phyloP scores from a whole-genome alignment of 495 filamentous ascomycete species.

The Hypoxylon rickii region DNA sequence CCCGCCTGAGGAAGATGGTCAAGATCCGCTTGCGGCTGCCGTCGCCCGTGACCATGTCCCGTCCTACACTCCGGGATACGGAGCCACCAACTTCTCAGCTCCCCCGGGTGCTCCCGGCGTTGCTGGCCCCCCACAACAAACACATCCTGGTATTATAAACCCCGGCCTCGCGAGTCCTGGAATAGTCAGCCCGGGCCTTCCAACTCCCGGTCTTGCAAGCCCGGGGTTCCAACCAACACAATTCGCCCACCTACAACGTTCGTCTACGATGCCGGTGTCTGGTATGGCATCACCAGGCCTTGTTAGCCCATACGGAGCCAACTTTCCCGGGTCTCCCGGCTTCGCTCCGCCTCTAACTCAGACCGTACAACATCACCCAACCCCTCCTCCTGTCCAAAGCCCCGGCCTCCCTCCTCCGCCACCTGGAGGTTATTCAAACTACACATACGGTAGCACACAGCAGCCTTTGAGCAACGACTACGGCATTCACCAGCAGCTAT shows the following conservation, averaged over 20 bases:
- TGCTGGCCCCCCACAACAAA: constrained; percentile 45
- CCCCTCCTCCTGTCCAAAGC: constrained; percentile 33
- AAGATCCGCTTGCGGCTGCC: constrained; percentile 73
- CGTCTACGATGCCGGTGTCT: constrained; percentile 47
- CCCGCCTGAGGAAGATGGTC: constrained; percentile 68
- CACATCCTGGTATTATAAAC: constrained; percentile 18
- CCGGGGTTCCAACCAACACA: constrained; percentile 45
- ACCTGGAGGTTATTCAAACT: constrained; percentile 61
- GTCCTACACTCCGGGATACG: constrained; percentile 53
- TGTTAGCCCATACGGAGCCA: constrained; percentile 44
- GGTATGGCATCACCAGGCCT: constrained; percentile 37
- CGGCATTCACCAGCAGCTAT: constrained; percentile 74
- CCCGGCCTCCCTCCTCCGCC: constrained; percentile 39
- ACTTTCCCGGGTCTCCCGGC: constrained; percentile 46
- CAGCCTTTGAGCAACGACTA: constrained; percentile 55
- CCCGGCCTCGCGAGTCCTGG: constrained; percentile 21
- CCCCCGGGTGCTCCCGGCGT: constrained; percentile 44
- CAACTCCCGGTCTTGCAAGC: constrained; percentile 44
- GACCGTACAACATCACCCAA: constrained; percentile 30
- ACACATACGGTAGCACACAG: constrained; percentile 50
- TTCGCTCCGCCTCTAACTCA: constrained; percentile 40
- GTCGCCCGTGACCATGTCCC: constrained; percentile 64
- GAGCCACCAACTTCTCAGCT: constrained; percentile 34
- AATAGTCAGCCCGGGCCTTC: constrained; percentile 46
- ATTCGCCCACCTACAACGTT: constrained; percentile 43